These are phyloP conservation scores for Penicillium antarcticum DNA, from an alignment of 495 filamentous ascomycete species.

Conservation along the genomic window DNA sequence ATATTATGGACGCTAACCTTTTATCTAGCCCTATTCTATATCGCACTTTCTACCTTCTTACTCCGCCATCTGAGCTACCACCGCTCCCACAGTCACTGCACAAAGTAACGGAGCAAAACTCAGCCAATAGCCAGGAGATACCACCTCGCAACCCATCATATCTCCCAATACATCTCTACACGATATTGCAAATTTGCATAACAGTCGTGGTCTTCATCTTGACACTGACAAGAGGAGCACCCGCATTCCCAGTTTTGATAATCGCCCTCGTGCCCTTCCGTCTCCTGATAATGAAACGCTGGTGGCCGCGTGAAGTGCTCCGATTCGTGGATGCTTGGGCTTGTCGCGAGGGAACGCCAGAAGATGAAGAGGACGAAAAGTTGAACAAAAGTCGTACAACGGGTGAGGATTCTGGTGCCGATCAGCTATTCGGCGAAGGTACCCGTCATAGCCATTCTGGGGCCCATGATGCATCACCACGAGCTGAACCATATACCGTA, in stretches of 20 bases:
- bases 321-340: conserved; percentile 68
- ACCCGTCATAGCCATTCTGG: neutral
- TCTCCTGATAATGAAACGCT: conserved; percentile 58
- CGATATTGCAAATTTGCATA: conserved; percentile 56
- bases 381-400: conserved; percentile 3
- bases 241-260: conserved; percentile 65
- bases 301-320: conserved; percentile 61
- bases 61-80: conserved; percentile 63
- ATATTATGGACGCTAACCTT: neutral
- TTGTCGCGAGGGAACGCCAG: conserved; percentile 63
- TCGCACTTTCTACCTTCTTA: conserved; percentile 61
- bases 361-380: conserved; percentile 53
- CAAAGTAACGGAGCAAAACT: neutral
- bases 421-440: neutral
- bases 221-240: conserved; percentile 61
- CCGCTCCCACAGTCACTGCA: conserved; percentile 45
- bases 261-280: conserved; percentile 63
- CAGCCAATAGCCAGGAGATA: neutral
- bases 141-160: conserved; percentile 36
- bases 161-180: conserved; percentile 60
- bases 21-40: conserved; percentile 54
- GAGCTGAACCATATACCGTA: neutral
- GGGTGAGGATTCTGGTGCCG: neutral
- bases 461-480: too few species aligned
- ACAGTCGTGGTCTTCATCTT: conserved; percentile 62